phyloP scores from a whole-genome alignment of 441 rosid species.

The Flueggea neowawraea region DNA sequence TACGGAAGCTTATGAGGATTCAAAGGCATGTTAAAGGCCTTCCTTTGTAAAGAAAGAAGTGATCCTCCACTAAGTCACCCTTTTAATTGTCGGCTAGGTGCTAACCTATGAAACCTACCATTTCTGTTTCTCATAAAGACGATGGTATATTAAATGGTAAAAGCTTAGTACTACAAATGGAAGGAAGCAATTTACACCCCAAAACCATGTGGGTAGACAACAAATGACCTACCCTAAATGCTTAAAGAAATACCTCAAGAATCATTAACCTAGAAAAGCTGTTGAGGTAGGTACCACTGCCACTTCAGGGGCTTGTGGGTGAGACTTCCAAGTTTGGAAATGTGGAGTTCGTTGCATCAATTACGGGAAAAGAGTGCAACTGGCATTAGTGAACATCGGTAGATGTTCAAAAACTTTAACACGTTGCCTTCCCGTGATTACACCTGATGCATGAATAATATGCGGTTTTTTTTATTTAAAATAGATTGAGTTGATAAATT shows the following conservation, averaged over 20 bases:
- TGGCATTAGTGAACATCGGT: background rate
- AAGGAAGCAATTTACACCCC: slow-evolving; percentile 13
- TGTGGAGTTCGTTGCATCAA: slow-evolving; percentile 16
- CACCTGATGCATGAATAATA: no score
- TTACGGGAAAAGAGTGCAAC: background rate
- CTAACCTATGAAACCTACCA: slow-evolving; percentile 24
- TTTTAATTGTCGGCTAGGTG: slow-evolving; percentile 53
- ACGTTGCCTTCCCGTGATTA: background rate
- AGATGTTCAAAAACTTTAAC: background rate
- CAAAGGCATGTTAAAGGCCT: slow-evolving; percentile 19
- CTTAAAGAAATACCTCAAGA: slow-evolving; percentile 21
- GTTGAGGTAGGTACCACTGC: slow-evolving; percentile 19
- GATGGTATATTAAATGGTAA: no score
- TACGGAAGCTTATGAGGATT: no score
- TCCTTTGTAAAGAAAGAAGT: slow-evolving; percentile 30
- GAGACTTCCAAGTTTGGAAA: slow-evolving; percentile 30
- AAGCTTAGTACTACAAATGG: background rate
- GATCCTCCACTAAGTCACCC: slow-evolving; percentile 55
- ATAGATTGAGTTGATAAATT: no score
- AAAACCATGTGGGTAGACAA: slow-evolving; percentile 32
- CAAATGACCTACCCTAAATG: slow-evolving; percentile 40
- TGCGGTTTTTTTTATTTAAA: no score
- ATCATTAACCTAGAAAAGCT: slow-evolving; percentile 16
- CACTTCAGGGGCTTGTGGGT: slow-evolving; percentile 25
- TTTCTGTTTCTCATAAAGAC: slow-evolving; percentile 1